Conservation (phyloP, 805 yeast species). For the Hyphopichia homilentoma region DNA sequence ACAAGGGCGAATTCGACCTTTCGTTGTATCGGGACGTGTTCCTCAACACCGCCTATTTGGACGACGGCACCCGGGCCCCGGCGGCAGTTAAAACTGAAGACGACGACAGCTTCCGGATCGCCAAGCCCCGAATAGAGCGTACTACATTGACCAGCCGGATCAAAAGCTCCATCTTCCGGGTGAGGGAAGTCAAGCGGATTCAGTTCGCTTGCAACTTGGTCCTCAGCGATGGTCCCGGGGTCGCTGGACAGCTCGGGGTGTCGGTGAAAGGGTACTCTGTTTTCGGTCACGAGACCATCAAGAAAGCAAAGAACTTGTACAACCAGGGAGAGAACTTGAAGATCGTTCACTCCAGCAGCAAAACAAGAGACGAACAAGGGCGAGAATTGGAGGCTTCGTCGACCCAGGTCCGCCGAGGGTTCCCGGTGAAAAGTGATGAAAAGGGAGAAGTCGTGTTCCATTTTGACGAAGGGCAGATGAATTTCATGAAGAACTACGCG, state of each 20-base stretch:
- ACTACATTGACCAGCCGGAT: conserved; percentile 39
- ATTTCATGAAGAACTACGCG: conserved; percentile 26
- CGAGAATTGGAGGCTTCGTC: conserved; percentile 27
- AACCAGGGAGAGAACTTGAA: conserved; percentile 49
- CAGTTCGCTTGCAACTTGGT: conserved; percentile 60
- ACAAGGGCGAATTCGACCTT: conserved; percentile 27
- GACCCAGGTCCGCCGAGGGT: conserved; percentile 32
- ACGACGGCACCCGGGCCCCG: conserved; percentile 18
- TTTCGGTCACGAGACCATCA: conserved; percentile 50
- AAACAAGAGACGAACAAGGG: conserved; percentile 42
- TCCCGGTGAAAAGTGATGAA: conserved; percentile 12
- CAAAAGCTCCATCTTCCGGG: conserved; percentile 45
- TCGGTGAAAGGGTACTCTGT: conserved; percentile 71
- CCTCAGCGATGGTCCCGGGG: conserved; percentile 42
- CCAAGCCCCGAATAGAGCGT: conserved; percentile 11
- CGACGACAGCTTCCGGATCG: conserved; percentile 5
- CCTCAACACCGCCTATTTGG: conserved; percentile 45
- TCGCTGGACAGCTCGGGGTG: conserved; percentile 44
- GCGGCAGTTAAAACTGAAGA: conserved; percentile 4
- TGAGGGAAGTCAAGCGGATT: conserved; percentile 60
- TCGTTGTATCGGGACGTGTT: conserved; percentile 54
- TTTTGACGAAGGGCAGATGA: conserved; percentile 20
- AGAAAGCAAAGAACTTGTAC: conserved; percentile 50
- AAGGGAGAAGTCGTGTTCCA: conserved; percentile 21
- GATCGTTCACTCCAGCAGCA: conserved; percentile 48